Percentiles rank a stretch among this genome's conserved stretches.
Conservation (phyloP, 306 rosid species). For the Trichosanthes truncata region DNA sequence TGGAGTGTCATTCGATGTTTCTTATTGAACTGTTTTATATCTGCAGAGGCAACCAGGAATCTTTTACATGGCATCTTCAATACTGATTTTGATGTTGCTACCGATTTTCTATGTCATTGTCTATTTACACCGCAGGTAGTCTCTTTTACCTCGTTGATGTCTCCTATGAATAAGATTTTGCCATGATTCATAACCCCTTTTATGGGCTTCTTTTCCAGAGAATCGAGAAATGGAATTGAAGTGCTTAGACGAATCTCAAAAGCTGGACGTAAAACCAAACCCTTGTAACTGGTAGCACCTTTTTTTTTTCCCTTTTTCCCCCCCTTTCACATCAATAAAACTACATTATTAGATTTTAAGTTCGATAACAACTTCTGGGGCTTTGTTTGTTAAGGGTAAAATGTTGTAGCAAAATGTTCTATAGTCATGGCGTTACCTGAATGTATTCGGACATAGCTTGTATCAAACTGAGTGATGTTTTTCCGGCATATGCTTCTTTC, state of each 20-base stretch:
- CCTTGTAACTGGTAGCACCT: constrained; percentile 30
- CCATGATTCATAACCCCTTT: constrained; percentile 9
- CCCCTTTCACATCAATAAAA: not conserved
- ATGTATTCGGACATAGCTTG: not conserved
- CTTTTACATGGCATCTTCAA: constrained; percentile 61
- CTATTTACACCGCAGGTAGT: constrained; percentile 68
- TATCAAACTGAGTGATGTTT: not conserved
- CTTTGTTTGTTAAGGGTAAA: too few relatives aligned
- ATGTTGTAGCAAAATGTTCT: too few relatives aligned
- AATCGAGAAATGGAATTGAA: constrained; percentile 53
- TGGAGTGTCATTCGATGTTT: not conserved
- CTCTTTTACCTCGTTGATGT: constrained; percentile 8
- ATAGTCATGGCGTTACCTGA: not conserved
- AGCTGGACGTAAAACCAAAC: constrained; percentile 50
- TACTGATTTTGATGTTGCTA: constrained; percentile 77
- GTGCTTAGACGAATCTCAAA: constrained; percentile 67
- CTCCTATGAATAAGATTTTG: not conserved
- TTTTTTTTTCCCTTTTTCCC: too few relatives aligned
- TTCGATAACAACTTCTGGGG: not conserved
- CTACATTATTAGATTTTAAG: not conserved
- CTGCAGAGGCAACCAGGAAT: constrained; percentile 57
- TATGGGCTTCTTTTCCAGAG: constrained; percentile 37
- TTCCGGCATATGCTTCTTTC: too few relatives aligned
- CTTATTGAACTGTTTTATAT: not conserved
- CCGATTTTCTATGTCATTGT: constrained; percentile 83